Base-by-base conservation (phyloP, 2,329 filamentous ascomycete species). In the Hawksworthiomyces lignivorus region DNA sequence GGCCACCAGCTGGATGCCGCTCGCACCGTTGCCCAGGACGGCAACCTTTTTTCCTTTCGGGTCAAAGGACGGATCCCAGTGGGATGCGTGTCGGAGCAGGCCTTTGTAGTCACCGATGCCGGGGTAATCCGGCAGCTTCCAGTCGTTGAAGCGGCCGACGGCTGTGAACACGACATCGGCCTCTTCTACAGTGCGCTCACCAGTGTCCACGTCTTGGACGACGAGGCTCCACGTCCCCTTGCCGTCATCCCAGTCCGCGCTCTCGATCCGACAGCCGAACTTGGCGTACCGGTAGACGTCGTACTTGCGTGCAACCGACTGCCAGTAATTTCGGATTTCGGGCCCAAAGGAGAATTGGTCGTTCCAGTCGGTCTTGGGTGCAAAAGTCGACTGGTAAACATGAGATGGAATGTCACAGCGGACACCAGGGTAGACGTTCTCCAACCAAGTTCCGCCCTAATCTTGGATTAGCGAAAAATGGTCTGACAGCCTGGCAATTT, bases 321-420 rank as follows among this genome's bases (percentile, higher is more conserved):
- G 70, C 77, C 80, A 80, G 54, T 87, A 87, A 14, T 75, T 68
- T 7, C 69, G 62, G 45, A 87, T 87, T 56, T 87, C 83, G 4
- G 62, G 56, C 0, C 82, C 82, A 28, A 75, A 73, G 0, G 82
- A 74, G 52, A 84, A 87, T 45, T 79, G 69, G 50, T 84, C 77
- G 0, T 70, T 71, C 83, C 83, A 87, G 49, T 83, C 68, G 0
- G 70, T 73, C 43, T 86, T 86, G 1, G 80, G 79, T 7, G 69
- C 67, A 55, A 84, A 86, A 0, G 76, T 78, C 7, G 73, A 74
- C 53, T 85, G 81, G 51, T 87, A 87, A 17, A 81, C 78, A 55
- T 84, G 78, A 1, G 80, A 73, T 0, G 82, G 79, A 12, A 86
- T 75, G 55, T 85, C 80, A 50, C 82, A 86, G n/a, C 51, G 50